These are phyloP conservation scores for Apiotrichum laibachii DNA, from an alignment of 1,284 basidiomycete species.

Conservation along the genomic window DNA sequence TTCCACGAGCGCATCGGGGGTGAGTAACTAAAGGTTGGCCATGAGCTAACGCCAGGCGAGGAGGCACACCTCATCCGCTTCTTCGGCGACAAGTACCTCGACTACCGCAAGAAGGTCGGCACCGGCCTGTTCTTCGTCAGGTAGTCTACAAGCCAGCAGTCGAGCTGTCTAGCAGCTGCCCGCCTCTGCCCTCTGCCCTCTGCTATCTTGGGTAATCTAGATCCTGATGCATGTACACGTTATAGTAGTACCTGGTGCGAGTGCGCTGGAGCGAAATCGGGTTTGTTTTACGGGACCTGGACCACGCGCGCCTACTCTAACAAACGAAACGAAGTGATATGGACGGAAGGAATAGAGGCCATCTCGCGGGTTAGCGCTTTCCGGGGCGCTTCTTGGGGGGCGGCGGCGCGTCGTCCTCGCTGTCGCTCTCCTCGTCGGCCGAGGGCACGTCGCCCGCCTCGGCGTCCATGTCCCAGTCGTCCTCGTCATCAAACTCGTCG, in stretches of 20 bases:
- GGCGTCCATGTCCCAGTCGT: conserved; percentile 49
- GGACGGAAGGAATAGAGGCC: no score
- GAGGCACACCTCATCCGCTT: conserved; percentile 70
- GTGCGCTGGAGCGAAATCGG: not conserved
- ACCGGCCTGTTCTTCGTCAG: conserved; percentile 63
- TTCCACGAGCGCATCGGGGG: conserved; percentile 77
- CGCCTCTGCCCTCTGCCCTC: not conserved
- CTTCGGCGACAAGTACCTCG: conserved; percentile 74
- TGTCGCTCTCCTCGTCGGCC: conserved; percentile 41
- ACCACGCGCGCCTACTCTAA: not conserved
- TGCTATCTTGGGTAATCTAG: conserved; percentile 4
- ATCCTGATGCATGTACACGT: conserved; percentile 10
- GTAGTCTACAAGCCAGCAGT: not conserved
- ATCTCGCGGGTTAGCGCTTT: conserved; percentile 10
- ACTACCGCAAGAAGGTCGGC: conserved; percentile 66
- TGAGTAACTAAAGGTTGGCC: conserved; percentile 50
- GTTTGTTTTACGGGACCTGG: not conserved
- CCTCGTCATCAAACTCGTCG: conserved; percentile 53
- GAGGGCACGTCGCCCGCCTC: conserved; percentile 55
- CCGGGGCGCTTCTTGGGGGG: conserved; percentile 15
- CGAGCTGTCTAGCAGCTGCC: not conserved
- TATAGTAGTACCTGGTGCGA: not conserved
- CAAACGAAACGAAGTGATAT: no score
- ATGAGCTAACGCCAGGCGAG: conserved; percentile 58
- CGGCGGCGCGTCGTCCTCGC: conserved; percentile 32